Evolutionary conservation across 164 flowering plant species (phyloP).

Genomic region (Stephania japonica): DNA sequence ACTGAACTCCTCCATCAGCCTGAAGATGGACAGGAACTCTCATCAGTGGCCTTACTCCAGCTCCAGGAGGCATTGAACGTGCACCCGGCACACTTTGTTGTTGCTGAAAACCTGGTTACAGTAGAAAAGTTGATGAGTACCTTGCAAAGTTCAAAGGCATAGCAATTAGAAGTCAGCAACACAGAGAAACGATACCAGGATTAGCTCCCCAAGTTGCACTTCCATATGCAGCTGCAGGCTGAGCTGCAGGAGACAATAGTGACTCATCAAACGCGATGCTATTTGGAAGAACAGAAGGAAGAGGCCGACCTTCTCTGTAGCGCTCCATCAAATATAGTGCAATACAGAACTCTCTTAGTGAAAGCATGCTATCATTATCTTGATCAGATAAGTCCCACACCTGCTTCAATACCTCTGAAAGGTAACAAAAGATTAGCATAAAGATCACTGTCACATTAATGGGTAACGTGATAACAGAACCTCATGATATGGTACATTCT

Average conservation of each 20-base stretch:
- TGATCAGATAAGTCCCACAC: constrained; percentile 99
- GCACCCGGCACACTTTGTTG: constrained; percentile 48
- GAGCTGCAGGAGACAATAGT: constrained; percentile 47
- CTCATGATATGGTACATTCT: neutral
- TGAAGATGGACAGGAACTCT: constrained; percentile 30
- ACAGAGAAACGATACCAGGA: constrained; percentile 43
- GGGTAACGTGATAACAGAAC: neutral
- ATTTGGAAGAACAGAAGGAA: constrained; percentile 69
- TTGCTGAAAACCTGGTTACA: constrained; percentile 48
- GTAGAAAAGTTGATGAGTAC: neutral
- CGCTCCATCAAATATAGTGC: constrained; percentile 95
- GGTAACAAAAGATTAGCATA: constrained; percentile 13
- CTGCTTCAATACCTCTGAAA: constrained; percentile 89
- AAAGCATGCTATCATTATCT: constrained; percentile 94
- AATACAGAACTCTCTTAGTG: constrained; percentile 81
- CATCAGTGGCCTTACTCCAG: constrained; percentile 48
- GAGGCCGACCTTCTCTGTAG: constrained; percentile 84
- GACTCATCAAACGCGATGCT: constrained; percentile 61
- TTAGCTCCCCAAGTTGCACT: constrained; percentile 53
- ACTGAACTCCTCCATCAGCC: constrained; percentile 31
- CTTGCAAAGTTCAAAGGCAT: constrained; percentile 6
- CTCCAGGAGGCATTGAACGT: constrained; percentile 30
- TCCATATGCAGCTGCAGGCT: constrained; percentile 42
- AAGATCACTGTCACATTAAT: constrained; percentile 6
- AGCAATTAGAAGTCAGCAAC: neutral